Evolutionary conservation across 2,329 filamentous ascomycete species (phyloP), one percentile per base, ranked within the genome.

Genomic region (Aspergillus costaricaensis): DNA sequence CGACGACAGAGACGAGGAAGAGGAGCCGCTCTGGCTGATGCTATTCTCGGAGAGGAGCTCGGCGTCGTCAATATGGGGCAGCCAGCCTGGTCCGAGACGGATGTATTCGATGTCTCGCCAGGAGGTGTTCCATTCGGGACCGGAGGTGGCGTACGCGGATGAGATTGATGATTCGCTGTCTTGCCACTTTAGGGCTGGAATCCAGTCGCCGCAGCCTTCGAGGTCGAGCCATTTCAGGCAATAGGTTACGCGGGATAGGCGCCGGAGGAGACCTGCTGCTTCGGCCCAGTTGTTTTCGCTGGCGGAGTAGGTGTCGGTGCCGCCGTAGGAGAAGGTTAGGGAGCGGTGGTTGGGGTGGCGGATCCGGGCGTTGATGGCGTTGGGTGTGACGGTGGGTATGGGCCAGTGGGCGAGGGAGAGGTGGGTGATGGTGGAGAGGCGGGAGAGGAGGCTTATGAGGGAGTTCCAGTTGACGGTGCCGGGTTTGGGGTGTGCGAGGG

Each of bases 381-480:
- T 83, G 0, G 84, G 83, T 0, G 83, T 86, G n/a, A 83, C 73
- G 0, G 82, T 84, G 2, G 86, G 86, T 19, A 78, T 74, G 2
- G 85, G 85, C 86, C 86, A 89, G 69, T 86, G 79, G 2, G 86
- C 85, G 2, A 89, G 77, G 0, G 86, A 88, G 2, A 89, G 76
- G 64, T 88, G 86, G 0, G 85, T 87, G 23, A 89, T 70, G 3
- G 80, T 85, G n/a, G 82, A 78, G 0, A 86, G 72, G 25, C 83
- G 77, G 0, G 81, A 78, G 0, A 85, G 78, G 1, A 88, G 69
- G 1, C 76, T 72, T 2, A 88, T 74, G 2, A 89, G 77, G 5
- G 82, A 79, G 14, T 78, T 72, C 86, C 86, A 89, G 10, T 79
- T 84, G 1, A 81, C 80, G 23, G 75, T 75, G 2, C 56, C 62